phyloP scores from a whole-genome alignment of 1,284 basidiomycete genomes.

The Jaminaea rosea region DNA sequence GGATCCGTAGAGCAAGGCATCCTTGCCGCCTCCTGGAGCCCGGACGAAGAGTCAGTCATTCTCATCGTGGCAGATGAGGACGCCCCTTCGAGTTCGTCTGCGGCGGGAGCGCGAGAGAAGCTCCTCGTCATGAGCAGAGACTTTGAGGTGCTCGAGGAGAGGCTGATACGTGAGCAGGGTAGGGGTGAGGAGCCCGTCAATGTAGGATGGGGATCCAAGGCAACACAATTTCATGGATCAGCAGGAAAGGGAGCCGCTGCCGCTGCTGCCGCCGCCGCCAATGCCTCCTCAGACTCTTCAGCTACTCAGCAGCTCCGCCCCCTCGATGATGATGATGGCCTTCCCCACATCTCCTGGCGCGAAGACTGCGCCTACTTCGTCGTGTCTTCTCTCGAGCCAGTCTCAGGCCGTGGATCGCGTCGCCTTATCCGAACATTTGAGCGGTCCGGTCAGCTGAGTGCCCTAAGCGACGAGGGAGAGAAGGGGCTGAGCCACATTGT shows the following conservation, averaged over 20 bases:
- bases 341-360: slow-evolving; percentile 77
- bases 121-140: slow-evolving; percentile 78
- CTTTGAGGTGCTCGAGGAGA: slow-evolving; percentile 79
- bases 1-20: slow-evolving; percentile 81
- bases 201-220: slow-evolving; percentile 94
- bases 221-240: slow-evolving; percentile 95
- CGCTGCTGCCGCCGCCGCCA: slow-evolving; percentile 48
- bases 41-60: slow-evolving; percentile 75
- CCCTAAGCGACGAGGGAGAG: slow-evolving; percentile 68
- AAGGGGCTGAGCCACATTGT: slow-evolving; percentile 70
- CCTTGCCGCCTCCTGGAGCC: slow-evolving; percentile 73
- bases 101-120: slow-evolving; percentile 51
- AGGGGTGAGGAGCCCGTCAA: slow-evolving; percentile 79
- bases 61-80: slow-evolving; percentile 48
- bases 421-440: slow-evolving; percentile 57
- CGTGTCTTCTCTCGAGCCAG: slow-evolving; percentile 61
- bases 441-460: slow-evolving; percentile 66
- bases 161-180: slow-evolving; percentile 61
- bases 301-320: slow-evolving; percentile 46
- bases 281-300: too few species aligned
- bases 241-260: slow-evolving; percentile 75
- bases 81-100: slow-evolving; percentile 3
- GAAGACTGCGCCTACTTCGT: slow-evolving; percentile 84
- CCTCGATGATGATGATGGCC: slow-evolving; percentile 60
- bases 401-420: slow-evolving; percentile 46